Conservation (phyloP, 2,329 filamentous ascomycete species). For the Xylariaceae sp. region DNA sequence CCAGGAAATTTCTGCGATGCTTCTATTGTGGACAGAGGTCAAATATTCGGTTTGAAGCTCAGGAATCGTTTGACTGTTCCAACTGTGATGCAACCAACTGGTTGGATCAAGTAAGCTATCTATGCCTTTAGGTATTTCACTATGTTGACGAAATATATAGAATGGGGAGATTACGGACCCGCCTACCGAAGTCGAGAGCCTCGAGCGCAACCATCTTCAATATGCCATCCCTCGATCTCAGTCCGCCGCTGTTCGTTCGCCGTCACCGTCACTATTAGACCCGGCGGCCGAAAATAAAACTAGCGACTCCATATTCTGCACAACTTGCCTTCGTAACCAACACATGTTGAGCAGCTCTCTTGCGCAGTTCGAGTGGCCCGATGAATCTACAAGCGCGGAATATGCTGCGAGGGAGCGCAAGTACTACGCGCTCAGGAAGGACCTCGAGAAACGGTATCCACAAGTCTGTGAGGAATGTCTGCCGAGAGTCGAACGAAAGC, state of each 20-base stretch:
- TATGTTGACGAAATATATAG: slow-evolving; percentile 52
- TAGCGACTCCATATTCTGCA: slow-evolving; percentile 65
- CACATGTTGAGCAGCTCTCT: slow-evolving; percentile 77
- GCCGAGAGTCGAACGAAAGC: slow-evolving; percentile 71
- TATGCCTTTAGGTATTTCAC: neutral
- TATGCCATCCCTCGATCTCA: slow-evolving; percentile 56
- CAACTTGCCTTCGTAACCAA: slow-evolving; percentile 87
- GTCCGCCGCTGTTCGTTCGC: slow-evolving; percentile 40
- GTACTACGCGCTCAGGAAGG: slow-evolving; percentile 72
- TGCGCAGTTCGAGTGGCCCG: slow-evolving; percentile 78
- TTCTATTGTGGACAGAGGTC: slow-evolving; percentile 84
- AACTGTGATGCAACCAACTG: slow-evolving; percentile 88
- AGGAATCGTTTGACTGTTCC: slow-evolving; percentile 73
- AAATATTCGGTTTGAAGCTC: slow-evolving; percentile 62
- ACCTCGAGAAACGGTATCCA: slow-evolving; percentile 83
- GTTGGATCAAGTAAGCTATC: slow-evolving; percentile 74
- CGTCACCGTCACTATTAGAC: slow-evolving; percentile 39
- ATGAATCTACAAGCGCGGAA: slow-evolving; percentile 68
- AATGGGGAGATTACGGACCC: slow-evolving; percentile 91
- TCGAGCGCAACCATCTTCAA: slow-evolving; percentile 49
- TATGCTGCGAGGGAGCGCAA: slow-evolving; percentile 72
- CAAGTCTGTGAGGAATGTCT: slow-evolving; percentile 86
- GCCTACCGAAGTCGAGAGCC: slow-evolving; percentile 66
- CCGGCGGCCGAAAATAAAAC: slow-evolving; percentile 44
- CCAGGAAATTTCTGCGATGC: slow-evolving; percentile 62